Percentiles rank a stretch among this genome's conserved stretches.
phyloP scores from a whole-genome alignment of 2,329 filamentous ascomycete species.

The Sarocladiaceae sp. region DNA sequence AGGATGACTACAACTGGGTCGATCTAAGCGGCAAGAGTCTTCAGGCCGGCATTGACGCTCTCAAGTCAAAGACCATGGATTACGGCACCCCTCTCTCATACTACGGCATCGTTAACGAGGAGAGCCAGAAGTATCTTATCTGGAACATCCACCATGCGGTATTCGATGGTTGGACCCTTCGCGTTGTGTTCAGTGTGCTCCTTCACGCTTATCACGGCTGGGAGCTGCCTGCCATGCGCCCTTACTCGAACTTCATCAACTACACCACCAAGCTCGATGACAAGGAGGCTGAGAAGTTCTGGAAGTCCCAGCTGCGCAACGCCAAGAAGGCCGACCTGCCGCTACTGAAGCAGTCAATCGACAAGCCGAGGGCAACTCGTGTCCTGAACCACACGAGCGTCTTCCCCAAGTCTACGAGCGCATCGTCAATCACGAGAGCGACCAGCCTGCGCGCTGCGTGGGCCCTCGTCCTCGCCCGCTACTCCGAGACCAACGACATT shows the following conservation, averaged over 20 bases:
- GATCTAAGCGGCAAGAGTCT: no score
- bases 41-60: no score
- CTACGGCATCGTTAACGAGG: slow-evolving; percentile 3
- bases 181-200: slow-evolving; percentile 10
- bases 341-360: no score
- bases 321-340: slow-evolving; percentile 12
- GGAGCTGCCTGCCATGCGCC: slow-evolving; percentile 17
- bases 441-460: no score
- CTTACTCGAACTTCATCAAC: slow-evolving; percentile 35
- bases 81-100: slow-evolving; percentile 7
- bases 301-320: not conserved
- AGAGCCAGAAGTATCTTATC: slow-evolving; percentile 5
- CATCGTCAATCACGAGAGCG: no score
- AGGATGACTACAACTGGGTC: slow-evolving; percentile 9
- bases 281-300: not conserved
- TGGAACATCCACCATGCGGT: slow-evolving; percentile 12
- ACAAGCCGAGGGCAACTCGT: not conserved
- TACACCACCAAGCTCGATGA: slow-evolving; percentile 28
- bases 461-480: no score
- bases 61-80: no score
- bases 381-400: no score
- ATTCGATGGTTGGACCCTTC: slow-evolving; percentile 17
- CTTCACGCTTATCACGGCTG: slow-evolving; percentile 2
- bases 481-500: no score
- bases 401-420: not conserved